Evolutionary conservation across 495 filamentous ascomycete genomes (phyloP).

Genomic region (Daldinia decipiens): DNA sequence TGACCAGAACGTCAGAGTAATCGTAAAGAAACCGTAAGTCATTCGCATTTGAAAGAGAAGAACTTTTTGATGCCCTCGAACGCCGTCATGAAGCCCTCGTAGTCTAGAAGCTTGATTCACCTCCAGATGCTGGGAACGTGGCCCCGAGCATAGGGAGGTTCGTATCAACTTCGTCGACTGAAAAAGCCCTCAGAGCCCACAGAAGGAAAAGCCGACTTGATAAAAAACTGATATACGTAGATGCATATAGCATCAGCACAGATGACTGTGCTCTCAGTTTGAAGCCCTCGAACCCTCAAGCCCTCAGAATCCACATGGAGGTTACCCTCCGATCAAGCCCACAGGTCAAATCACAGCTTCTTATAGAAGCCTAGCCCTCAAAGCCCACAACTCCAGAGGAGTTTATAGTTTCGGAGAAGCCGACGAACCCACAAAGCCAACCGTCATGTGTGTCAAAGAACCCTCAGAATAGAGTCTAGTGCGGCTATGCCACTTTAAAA

Average conservation of each 20-base stretch:
- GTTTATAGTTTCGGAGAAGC: slow-evolving; percentile 56
- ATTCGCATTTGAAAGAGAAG: slow-evolving; percentile 30
- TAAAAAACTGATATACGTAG: slow-evolving; percentile 38
- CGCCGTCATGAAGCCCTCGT: slow-evolving; percentile 51
- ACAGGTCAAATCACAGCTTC: slow-evolving; percentile 60
- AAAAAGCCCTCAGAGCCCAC: slow-evolving; percentile 55
- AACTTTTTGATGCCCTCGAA: slow-evolving; percentile 40
- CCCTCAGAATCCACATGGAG: slow-evolving; percentile 54
- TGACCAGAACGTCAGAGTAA: slow-evolving; percentile 18
- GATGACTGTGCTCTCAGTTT: slow-evolving; percentile 18
- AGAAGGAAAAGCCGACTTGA: slow-evolving; percentile 52
- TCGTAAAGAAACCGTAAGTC: slow-evolving; percentile 11
- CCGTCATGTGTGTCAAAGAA: slow-evolving; percentile 51
- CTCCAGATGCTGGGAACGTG: slow-evolving; percentile 48
- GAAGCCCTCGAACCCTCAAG: slow-evolving; percentile 52
- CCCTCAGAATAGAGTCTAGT: slow-evolving; percentile 55
- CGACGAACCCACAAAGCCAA: slow-evolving; percentile 63
- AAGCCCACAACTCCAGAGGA: slow-evolving; percentile 58
- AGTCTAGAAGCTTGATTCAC: slow-evolving; percentile 53
- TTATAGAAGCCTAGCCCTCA: slow-evolving; percentile 56
- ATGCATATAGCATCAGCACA: slow-evolving; percentile 46
- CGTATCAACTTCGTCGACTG: slow-evolving; percentile 54
- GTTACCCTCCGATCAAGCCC: slow-evolving; percentile 58
- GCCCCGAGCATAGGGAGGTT: slow-evolving; percentile 54
- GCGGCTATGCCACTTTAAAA: slow-evolving; percentile 69